Evolutionary conservation across 768 basidiomycete genomes (phyloP).

Genomic region (Amanita pallidorosea): DNA sequence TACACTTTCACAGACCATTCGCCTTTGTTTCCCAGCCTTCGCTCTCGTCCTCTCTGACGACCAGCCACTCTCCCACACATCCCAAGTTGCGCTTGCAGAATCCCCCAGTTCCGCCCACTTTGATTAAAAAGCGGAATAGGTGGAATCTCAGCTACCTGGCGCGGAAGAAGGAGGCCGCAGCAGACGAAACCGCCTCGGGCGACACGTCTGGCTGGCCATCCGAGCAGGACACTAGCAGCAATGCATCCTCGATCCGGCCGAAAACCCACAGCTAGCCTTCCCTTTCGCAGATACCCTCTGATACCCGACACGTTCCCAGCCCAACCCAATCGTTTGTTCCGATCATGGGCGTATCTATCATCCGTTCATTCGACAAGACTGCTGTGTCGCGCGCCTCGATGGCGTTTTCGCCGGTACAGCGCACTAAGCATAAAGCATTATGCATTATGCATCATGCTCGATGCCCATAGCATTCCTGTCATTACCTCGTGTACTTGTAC

Average conservation of each 20-base stretch:
- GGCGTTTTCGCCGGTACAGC: no score
- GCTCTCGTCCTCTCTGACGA: background rate
- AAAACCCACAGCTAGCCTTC: background rate
- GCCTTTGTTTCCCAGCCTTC: conserved; percentile 6
- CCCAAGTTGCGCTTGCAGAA: conserved; percentile 14
- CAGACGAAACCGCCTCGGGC: background rate
- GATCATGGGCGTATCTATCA: background rate
- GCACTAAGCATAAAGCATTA: no score
- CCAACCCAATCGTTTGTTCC: conserved; percentile 1
- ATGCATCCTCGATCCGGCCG: background rate
- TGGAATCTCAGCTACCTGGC: conserved; percentile 2
- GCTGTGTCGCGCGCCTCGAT: background rate
- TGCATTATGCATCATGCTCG: no score
- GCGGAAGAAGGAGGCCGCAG: background rate
- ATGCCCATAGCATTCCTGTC: no score
- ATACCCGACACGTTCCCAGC: conserved; percentile 1
- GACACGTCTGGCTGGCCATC: background rate
- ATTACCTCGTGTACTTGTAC: no score
- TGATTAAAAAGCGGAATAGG: conserved; percentile 14
- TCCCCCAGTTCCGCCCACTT: conserved; percentile 18
- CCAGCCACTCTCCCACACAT: conserved; percentile 10
- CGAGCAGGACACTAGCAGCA: background rate
- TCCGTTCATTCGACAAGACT: background rate
- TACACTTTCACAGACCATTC: conserved; percentile 3
- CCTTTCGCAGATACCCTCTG: background rate